Evolutionary conservation across 768 basidiomycete genomes (phyloP).

Genomic region (Amanita molliuscula): DNA sequence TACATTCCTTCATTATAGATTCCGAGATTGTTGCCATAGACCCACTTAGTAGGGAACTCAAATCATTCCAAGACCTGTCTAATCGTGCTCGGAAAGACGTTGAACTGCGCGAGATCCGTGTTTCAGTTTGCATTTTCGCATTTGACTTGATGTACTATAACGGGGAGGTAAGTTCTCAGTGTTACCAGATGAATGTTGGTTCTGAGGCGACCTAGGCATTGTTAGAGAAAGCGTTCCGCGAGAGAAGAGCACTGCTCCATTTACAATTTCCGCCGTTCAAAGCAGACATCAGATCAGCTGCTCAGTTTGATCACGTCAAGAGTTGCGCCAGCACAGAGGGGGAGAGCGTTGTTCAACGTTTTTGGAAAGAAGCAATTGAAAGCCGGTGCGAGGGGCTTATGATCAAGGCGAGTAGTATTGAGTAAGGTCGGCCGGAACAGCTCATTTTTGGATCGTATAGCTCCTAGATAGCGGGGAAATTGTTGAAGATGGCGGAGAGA

Average conservation of each 20-base stretch:
- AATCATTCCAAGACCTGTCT: conserved; percentile 81
- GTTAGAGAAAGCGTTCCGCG: conserved; percentile 57
- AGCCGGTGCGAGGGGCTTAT: conserved; percentile 88
- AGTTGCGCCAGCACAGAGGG: conserved; percentile 58
- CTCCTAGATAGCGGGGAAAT: conserved; percentile 50
- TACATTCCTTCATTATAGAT: conserved; percentile 68
- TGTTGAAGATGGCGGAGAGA: conserved; percentile 20
- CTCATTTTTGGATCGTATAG: conserved; percentile 20
- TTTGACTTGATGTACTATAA: conserved; percentile 89
- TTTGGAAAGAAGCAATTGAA: conserved; percentile 67
- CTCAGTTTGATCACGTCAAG: conserved; percentile 67
- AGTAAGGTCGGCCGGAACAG: neutral
- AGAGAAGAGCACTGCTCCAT: conserved; percentile 57
- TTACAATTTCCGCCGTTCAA: conserved; percentile 44
- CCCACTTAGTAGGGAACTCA: conserved; percentile 45
- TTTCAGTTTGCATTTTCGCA: conserved; percentile 74
- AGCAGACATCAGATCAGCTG: conserved; percentile 32
- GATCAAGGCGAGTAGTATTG: conserved; percentile 56
- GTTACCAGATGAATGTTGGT: neutral
- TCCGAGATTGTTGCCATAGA: conserved; percentile 86
- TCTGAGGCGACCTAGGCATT: conserved; percentile 37
- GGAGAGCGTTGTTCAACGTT: conserved; percentile 53
- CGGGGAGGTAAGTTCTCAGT: conserved; percentile 44
- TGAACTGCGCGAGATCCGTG: conserved; percentile 57
- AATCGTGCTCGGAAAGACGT: conserved; percentile 82